Evolutionary conservation across 441 rosid species (phyloP), one percentile per base, ranked within the genome.

Genomic region (Isatis lusitanica): DNA sequence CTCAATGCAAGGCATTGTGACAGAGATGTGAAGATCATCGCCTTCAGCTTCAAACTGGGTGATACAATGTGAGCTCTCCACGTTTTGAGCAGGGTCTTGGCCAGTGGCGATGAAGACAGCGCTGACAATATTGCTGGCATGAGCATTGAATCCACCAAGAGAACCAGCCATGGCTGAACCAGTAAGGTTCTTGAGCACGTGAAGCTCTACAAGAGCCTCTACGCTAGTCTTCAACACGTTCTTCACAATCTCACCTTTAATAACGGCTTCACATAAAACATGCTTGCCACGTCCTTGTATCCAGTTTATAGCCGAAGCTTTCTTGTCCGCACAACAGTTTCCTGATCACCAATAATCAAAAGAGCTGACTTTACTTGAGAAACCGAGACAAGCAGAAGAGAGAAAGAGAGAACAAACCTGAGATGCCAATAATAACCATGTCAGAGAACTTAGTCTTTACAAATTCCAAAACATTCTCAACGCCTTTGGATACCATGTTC

Each of bases 401-500:
- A 36, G 24, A 50, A 38, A 73, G 11, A 36, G 15, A 50, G n/a
- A 24, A 35, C 46, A 58, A 74, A 83, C 86, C 86, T 30, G 86
- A 81, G 65, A 86, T 83, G 66, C 88, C 90, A 16, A 86, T 74
- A 44, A 86, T 80, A 71, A 83, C 88, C 88, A 86, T 84, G 78
- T 86, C 88, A 5, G 86, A 81, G 68, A 81, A 84, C 67, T 81
- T 77, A 2, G 8, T 30, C 77, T 83, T 81, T 28, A 84, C 28
- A 39, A 80, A 83, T 26, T 84, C 82, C 74, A 86, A 71, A 3
- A 84, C 90, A 63, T 86, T 86, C 66, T 86, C 85, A 9, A 86
- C 90, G 0, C 86, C 90, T 71, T 84, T 86, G 3, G 88, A 86
- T 12, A 86, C 86, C 90, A 86, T 86, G 78, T 84, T 86, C 90